These are phyloP conservation scores for Huntiella abstrusa DNA, from an alignment of 2,329 filamentous ascomycete genomes.

Conservation along the genomic window DNA sequence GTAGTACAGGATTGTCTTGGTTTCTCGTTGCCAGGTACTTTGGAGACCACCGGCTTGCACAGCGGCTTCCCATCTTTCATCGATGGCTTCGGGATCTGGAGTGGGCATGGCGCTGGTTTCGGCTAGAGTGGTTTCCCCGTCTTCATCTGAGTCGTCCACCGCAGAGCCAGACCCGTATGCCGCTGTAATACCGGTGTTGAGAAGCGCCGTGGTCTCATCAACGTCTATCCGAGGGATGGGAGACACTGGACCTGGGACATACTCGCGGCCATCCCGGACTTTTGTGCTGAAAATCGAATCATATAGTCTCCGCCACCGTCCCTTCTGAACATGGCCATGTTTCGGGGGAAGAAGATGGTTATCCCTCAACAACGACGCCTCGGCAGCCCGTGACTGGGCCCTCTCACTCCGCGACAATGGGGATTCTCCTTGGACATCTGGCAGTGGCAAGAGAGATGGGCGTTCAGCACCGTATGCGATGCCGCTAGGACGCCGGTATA, in stretches of 20 bases:
- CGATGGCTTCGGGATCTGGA: slow-evolving; percentile 36
- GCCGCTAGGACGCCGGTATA: slow-evolving; percentile 60
- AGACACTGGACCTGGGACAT: slow-evolving; percentile 7
- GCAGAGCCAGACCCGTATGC: slow-evolving; percentile 15
- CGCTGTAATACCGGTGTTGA: neutral
- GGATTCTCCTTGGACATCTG: slow-evolving; percentile 19
- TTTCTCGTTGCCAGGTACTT: slow-evolving; percentile 81
- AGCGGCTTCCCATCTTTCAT: slow-evolving; percentile 69
- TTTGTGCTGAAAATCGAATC: slow-evolving; percentile 37
- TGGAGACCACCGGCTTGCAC: slow-evolving; percentile 63
- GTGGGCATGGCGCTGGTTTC: slow-evolving; percentile 18
- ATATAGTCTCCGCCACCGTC: slow-evolving; percentile 23
- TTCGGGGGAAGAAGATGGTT: slow-evolving; percentile 48
- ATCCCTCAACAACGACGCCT: slow-evolving; percentile 42
- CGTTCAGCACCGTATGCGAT: slow-evolving; percentile 55
- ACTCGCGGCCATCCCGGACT: slow-evolving; percentile 9
- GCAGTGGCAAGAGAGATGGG: slow-evolving; percentile 40
- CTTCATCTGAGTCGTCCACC: slow-evolving; percentile 2
- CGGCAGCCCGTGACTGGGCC: slow-evolving; percentile 36
- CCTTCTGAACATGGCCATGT: slow-evolving; percentile 14
- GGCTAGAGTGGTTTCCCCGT: slow-evolving; percentile 15
- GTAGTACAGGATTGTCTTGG: slow-evolving; percentile 59
- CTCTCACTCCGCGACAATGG: slow-evolving; percentile 34
- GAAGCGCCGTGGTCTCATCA: slow-evolving; percentile 6
- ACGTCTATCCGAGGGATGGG: neutral